Conservation (phyloP, 768 basidiomycete genomes). For the Lactarius hengduanensis region DNA sequence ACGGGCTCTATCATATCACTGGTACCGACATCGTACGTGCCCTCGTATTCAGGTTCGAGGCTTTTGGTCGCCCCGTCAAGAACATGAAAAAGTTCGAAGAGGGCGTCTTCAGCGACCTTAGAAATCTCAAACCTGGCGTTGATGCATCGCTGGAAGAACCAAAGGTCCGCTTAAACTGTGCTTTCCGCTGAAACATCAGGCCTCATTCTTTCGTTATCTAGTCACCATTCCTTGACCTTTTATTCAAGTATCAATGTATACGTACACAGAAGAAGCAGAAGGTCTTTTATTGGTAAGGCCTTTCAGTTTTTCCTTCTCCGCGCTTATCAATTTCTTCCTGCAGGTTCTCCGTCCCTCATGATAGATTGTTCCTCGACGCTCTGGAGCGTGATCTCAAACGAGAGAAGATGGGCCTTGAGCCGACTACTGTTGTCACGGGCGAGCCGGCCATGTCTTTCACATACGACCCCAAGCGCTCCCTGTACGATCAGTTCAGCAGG, state of each 20-base stretch:
- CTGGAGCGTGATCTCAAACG: conserved; percentile 95
- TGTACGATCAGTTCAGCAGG: conserved; percentile 86
- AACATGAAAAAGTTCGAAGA: conserved; percentile 99
- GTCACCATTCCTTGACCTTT: conserved; percentile 89
- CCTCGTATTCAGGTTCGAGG: conserved; percentile 91
- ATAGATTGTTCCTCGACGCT: conserved; percentile 94
- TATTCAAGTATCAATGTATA: conserved; percentile 97
- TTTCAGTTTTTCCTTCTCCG: conserved; percentile 1
- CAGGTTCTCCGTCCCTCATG: conserved; percentile 97
- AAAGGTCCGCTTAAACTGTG: conserved; percentile 53
- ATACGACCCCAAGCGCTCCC: conserved; percentile 80
- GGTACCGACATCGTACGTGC: conserved; percentile 97
- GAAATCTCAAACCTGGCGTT: conserved; percentile 90
- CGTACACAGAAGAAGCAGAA: conserved; percentile 99
- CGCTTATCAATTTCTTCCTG: conserved; percentile 33
- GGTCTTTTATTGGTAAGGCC: conserved; percentile 90
- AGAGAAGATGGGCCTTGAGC: conserved; percentile 86
- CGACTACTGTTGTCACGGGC: conserved; percentile 71
- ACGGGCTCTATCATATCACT: conserved; percentile 88
- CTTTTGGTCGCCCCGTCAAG: conserved; percentile 84
- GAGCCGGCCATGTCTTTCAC: conserved; percentile 88
- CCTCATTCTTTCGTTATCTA: conserved; percentile 37
- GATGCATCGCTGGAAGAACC: conserved; percentile 95
- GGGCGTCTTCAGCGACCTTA: conserved; percentile 89
- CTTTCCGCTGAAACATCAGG: background rate